Evolutionary conservation across 306 rosid genomes (phyloP).

Genomic region (Cucurbita argyrosperma): DNA sequence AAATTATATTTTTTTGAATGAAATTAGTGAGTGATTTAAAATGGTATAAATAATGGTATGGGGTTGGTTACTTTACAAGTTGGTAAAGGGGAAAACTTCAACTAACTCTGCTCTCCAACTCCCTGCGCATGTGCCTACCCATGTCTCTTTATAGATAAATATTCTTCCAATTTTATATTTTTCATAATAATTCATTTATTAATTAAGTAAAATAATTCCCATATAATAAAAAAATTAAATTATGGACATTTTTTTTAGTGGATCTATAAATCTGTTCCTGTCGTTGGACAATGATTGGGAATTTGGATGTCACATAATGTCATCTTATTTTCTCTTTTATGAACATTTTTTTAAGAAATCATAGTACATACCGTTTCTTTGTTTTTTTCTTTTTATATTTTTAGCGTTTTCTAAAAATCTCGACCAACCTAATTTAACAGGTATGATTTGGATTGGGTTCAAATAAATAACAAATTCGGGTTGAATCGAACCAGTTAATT

Average conservation of each 20-base stretch:
- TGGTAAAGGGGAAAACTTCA: slow-evolving; percentile 20
- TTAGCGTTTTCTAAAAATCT: too few relatives aligned
- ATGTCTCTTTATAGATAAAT: background rate
- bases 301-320: background rate
- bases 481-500: too few relatives aligned
- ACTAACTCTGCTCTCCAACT: slow-evolving; percentile 8
- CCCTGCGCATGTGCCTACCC: background rate
- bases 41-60: background rate
- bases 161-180: background rate
- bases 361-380: too few relatives aligned
- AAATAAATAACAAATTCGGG: too few relatives aligned
- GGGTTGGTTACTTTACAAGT: slow-evolving; percentile 4
- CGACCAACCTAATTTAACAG: too few relatives aligned
- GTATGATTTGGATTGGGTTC: too few relatives aligned
- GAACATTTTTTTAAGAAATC: too few relatives aligned
- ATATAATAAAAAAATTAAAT: background rate
- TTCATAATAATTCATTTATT: background rate
- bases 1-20: too few relatives aligned
- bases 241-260: background rate
- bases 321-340: too few relatives aligned
- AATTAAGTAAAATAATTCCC: background rate
- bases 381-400: too few relatives aligned
- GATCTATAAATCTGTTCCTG: background rate
- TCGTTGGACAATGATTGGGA: background rate
- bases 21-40: background rate